phyloP scores from a whole-genome alignment of 2,329 filamentous ascomycete species.

The Niveomyces coronatus region DNA sequence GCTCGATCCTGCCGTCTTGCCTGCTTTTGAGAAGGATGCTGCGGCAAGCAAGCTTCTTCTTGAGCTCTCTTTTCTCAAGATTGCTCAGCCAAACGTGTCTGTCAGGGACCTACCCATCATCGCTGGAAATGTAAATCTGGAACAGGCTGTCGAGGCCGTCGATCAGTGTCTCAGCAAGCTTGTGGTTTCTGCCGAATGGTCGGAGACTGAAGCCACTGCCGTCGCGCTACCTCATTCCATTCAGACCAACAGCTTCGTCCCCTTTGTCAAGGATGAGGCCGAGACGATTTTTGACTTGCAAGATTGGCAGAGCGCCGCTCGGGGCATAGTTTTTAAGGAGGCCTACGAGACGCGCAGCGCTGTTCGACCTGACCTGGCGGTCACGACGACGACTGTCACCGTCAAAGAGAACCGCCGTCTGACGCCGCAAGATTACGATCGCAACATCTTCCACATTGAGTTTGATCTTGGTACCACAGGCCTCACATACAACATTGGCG shows the following conservation, averaged over 20 bases:
- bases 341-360: slow-evolving; percentile 65
- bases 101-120: slow-evolving; percentile 55
- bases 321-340: slow-evolving; percentile 88
- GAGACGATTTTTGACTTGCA: slow-evolving; percentile 57
- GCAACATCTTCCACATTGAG: slow-evolving; percentile 99
- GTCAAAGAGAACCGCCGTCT: slow-evolving; percentile 94
- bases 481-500: slow-evolving; percentile 91
- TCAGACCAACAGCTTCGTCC: slow-evolving; percentile 69
- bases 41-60: slow-evolving; percentile 57
- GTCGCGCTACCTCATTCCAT: slow-evolving; percentile 49
- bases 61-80: slow-evolving; percentile 73
- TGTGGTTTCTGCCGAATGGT: slow-evolving; percentile 73
- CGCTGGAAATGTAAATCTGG: slow-evolving; percentile 37
- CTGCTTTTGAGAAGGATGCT: slow-evolving; percentile 56
- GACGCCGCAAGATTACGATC: slow-evolving; percentile 80
- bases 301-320: slow-evolving; percentile 76
- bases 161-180: slow-evolving; percentile 61
- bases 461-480: slow-evolving; percentile 90
- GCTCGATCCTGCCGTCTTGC: slow-evolving; percentile 59
- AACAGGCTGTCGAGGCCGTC: slow-evolving; percentile 55
- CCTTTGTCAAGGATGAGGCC: slow-evolving; percentile 65
- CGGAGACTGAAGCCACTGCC: slow-evolving; percentile 48
- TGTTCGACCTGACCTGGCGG: slow-evolving; percentile 75
- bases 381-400: slow-evolving; percentile 77
- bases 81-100: slow-evolving; percentile 58